Conservation (phyloP, 441 rosid species). For the Erodium moschatum region DNA sequence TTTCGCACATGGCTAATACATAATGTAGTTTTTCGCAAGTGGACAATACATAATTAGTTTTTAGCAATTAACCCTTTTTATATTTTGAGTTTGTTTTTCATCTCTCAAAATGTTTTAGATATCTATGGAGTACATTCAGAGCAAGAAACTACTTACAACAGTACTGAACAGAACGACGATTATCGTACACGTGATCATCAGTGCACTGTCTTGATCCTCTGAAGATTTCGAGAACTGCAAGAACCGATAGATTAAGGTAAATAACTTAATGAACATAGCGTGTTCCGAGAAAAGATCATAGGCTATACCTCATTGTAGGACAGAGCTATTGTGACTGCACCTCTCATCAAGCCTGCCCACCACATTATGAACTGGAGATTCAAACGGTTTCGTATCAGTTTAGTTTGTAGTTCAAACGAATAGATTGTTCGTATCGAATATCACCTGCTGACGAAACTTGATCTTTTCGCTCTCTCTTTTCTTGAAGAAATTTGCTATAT, state of each 20-base stretch:
- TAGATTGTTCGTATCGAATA: not conserved
- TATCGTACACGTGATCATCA: slow-evolving; percentile 45
- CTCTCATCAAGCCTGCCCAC: slow-evolving; percentile 78
- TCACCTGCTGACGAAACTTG: not conserved
- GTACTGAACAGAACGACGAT: slow-evolving; percentile 64
- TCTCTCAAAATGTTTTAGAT: too few relatives aligned
- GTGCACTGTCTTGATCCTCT: slow-evolving; percentile 24
- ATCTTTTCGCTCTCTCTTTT: not conserved
- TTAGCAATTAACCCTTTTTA: too few relatives aligned
- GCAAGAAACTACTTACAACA: slow-evolving; percentile 27
- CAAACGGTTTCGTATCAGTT: not conserved
- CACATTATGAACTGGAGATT: slow-evolving; percentile 46
- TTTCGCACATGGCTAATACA: too few relatives aligned
- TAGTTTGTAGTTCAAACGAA: not conserved
- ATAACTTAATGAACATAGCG: too few relatives aligned
- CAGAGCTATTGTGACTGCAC: slow-evolving; percentile 64
- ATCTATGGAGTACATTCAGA: too few relatives aligned
- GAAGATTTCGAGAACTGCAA: slow-evolving; percentile 37
- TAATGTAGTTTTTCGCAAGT: too few relatives aligned
- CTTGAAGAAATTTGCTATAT: not conserved
- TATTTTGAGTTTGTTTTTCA: too few relatives aligned
- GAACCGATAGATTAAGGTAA: not conserved
- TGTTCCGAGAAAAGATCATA: slow-evolving; percentile 16
- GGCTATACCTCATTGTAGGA: too few relatives aligned
- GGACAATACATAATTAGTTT: too few relatives aligned